These are phyloP conservation scores for Podaxis sp. DNA, from an alignment of 768 basidiomycete genomes.

Conservation along the genomic window DNA sequence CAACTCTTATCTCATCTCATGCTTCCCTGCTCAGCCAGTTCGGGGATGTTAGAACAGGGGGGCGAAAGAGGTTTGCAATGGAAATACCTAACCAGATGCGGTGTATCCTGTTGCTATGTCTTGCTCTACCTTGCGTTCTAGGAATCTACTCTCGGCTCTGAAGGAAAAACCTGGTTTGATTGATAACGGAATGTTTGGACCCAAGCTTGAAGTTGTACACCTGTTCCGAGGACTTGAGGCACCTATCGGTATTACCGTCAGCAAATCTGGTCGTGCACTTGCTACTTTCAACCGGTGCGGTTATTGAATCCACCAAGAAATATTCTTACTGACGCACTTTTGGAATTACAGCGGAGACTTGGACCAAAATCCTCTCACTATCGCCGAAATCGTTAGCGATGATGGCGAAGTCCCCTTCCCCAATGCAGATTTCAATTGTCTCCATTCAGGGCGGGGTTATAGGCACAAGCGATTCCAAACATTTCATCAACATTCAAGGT, in stretches of 20 bases:
- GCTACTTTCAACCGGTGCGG: conserved; percentile 17
- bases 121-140: background rate
- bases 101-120: background rate
- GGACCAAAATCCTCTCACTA: conserved; percentile 12
- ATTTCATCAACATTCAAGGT: conserved; percentile 19
- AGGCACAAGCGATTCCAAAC: conserved; percentile 17
- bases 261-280: conserved; percentile 14
- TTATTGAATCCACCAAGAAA: background rate
- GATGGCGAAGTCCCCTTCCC: conserved; percentile 17
- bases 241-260: conserved; percentile 27
- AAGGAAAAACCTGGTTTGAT: conserved; percentile 18
- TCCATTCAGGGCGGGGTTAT: conserved; percentile 12
- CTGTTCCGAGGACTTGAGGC: conserved; percentile 22
- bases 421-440: conserved; percentile 15
- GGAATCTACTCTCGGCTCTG: background rate
- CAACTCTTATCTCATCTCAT: background rate
- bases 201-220: conserved; percentile 18
- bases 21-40: background rate
- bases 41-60: background rate
- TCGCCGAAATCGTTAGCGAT: conserved; percentile 16
- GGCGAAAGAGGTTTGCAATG: background rate
- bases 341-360: conserved; percentile 10
- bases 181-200: conserved; percentile 20
- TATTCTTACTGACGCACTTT: background rate
- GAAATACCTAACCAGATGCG: background rate